phyloP scores from a whole-genome alignment of 225 moss, liverwort and hornwort species.

The Anthoceros angustus region DNA sequence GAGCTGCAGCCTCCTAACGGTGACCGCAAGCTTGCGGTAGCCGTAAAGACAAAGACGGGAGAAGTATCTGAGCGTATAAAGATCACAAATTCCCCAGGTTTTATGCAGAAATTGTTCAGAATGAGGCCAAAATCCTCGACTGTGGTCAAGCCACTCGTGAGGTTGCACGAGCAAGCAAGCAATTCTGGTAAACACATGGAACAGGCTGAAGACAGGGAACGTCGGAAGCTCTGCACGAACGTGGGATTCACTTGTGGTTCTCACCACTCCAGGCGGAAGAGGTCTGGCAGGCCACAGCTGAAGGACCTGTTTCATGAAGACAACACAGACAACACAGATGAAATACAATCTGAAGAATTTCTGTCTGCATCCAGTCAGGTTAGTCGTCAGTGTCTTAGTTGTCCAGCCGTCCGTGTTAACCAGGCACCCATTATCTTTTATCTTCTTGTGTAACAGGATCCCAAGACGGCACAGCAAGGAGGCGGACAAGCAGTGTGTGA shows the following conservation, averaged over 20 bases:
- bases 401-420: not conserved
- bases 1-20: not conserved
- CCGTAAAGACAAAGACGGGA: not conserved
- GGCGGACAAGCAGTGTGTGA: not conserved
- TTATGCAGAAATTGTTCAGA: not conserved
- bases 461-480: not conserved
- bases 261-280: not conserved
- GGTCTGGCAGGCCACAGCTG: not conserved
- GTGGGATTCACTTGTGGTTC: slow-evolving; percentile 2
- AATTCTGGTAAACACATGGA: not conserved
- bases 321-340: not conserved
- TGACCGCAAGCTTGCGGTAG: not conserved
- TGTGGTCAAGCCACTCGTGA: not conserved
- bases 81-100: not conserved
- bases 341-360: not conserved
- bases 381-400: not conserved
- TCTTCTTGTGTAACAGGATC: not conserved
- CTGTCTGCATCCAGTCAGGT: not conserved
- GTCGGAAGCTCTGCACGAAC: not conserved
- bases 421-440: not conserved
- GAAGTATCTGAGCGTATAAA: not conserved
- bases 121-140: not conserved
- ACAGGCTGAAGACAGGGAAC: not conserved
- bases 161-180: not conserved
- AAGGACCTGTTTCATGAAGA: not conserved